phyloP scores from a whole-genome alignment of 192 early-diverging fungal genomes.

The Kickxella alabastrina region DNA sequence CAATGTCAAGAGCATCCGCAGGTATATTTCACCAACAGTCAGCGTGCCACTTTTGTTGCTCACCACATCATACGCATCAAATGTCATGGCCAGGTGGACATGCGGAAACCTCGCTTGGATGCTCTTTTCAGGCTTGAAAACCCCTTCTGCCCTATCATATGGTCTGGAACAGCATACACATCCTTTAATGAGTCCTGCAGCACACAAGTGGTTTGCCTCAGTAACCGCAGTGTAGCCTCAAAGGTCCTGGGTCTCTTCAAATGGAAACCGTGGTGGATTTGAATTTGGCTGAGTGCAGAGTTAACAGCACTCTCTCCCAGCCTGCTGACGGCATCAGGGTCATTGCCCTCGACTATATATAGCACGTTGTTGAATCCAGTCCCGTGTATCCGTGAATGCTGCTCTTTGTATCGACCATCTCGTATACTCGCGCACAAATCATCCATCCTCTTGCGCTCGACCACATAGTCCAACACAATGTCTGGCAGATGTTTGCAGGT shows the following conservation, averaged over 20 bases:
- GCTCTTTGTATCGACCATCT: slow-evolving; percentile 89
- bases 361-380: slow-evolving; percentile 72
- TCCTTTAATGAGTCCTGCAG: slow-evolving; percentile 54
- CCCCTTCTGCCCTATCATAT: slow-evolving; percentile 44
- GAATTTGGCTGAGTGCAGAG: slow-evolving; percentile 70
- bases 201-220: slow-evolving; percentile 59
- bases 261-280: slow-evolving; percentile 78
- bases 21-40: slow-evolving; percentile 73
- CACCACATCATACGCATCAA: slow-evolving; percentile 59
- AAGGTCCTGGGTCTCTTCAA: slow-evolving; percentile 69
- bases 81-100: slow-evolving; percentile 55
- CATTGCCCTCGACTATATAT: slow-evolving; percentile 85
- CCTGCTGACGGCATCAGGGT: slow-evolving; percentile 56
- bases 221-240: slow-evolving; percentile 81
- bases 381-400: slow-evolving; percentile 77
- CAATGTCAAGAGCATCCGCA: slow-evolving; percentile 80
- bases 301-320: slow-evolving; percentile 63
- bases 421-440: slow-evolving; percentile 89
- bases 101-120: slow-evolving; percentile 32
- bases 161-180: slow-evolving; percentile 57
- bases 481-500: slow-evolving; percentile 43
- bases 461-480: slow-evolving; percentile 76
- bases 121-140: slow-evolving; percentile 53
- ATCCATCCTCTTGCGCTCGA: slow-evolving; percentile 93
- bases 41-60: slow-evolving; percentile 73